Evolutionary conservation across 2,329 filamentous ascomycete genomes (phyloP), one percentile per base, ranked within the genome.

Genomic region (Calonectria multiphialidica): DNA sequence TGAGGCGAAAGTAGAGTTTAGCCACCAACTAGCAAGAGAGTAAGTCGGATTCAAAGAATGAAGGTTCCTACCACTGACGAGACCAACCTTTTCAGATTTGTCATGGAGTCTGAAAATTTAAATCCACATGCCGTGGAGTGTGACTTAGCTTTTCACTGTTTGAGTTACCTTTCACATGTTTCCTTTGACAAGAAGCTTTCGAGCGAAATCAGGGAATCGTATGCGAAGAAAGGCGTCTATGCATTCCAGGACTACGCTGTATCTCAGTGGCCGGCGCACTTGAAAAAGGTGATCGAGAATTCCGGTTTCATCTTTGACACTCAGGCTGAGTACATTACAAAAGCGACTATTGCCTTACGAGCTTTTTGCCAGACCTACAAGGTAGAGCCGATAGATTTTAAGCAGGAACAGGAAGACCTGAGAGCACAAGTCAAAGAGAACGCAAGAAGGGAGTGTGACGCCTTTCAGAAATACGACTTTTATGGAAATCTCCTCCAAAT

Each of bases 201-300:
- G 2, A 66, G 78, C 1, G 21, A 67, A 0, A 30, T 74, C 0
- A 72, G 80, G 15, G 45, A 69, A 7, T 0, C 66, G 0, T 76
- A 70, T 21, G 76, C 77, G 9, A 59, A 65, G 3, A 18, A 73
- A 0, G 84, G 84, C 0, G 78, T 76, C 57, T 85, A 82, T 66
- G 77, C 80, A 0, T 83, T 86, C 50, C 82, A 83, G 18, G 84
- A 86, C 61, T 86, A 86, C 37, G 83, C 83, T 0, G 68, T 79
- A 6, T 76, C 83, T 1, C 75, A 82, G 33, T 86, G 83, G 84
- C 72, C 76, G 23, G 55, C 72, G 16, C 84, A 86, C 67, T 55
- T 85, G 12, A 62, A 77, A 5, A 74, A 62, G 0, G 55, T 82
- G 25, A 66, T 82, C 10, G 25, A 67, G 8, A 67, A 50, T 5